Conservation (phyloP, 2,329 filamentous ascomycete genomes). For the Cytospora piceicola region DNA sequence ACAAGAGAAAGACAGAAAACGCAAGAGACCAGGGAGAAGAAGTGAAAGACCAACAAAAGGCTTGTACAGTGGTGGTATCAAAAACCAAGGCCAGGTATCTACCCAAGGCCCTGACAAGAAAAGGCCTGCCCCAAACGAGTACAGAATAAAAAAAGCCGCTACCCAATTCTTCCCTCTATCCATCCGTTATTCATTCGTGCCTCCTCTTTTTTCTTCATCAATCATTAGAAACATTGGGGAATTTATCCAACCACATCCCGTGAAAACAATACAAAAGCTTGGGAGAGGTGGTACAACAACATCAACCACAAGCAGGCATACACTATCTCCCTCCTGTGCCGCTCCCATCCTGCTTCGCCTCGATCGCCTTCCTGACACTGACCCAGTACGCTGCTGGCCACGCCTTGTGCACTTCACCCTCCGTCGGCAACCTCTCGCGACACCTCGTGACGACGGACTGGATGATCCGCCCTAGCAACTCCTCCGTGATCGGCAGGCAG, state of each 20-base stretch:
- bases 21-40: not conserved
- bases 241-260: not conserved
- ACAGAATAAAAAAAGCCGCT: constrained; percentile 20
- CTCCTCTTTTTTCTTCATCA: constrained; percentile 7
- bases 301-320: not conserved
- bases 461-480: constrained; percentile 64
- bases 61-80: constrained; percentile 27
- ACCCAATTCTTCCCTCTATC: constrained; percentile 13
- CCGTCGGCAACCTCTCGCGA: constrained; percentile 61
- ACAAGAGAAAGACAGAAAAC: not conserved
- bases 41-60: constrained; percentile 31
- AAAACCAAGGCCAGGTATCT: constrained; percentile 11
- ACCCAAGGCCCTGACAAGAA: constrained; percentile 6
- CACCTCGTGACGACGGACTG: constrained; percentile 65
- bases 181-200: constrained; percentile 2
- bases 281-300: not conserved
- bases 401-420: constrained; percentile 56
- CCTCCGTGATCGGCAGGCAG: constrained; percentile 64
- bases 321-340: constrained; percentile 7
- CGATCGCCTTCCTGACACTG: constrained; percentile 58
- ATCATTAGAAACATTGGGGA: constrained; percentile 10
- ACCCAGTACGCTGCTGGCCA: constrained; percentile 68
- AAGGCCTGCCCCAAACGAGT: constrained; percentile 11
- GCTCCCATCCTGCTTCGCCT: constrained; percentile 35
- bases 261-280: not conserved